Evolutionary conservation across 2,329 filamentous ascomycete genomes (phyloP), one percentile per base, ranked within the genome.

Genomic region (Venturia effusa): DNA sequence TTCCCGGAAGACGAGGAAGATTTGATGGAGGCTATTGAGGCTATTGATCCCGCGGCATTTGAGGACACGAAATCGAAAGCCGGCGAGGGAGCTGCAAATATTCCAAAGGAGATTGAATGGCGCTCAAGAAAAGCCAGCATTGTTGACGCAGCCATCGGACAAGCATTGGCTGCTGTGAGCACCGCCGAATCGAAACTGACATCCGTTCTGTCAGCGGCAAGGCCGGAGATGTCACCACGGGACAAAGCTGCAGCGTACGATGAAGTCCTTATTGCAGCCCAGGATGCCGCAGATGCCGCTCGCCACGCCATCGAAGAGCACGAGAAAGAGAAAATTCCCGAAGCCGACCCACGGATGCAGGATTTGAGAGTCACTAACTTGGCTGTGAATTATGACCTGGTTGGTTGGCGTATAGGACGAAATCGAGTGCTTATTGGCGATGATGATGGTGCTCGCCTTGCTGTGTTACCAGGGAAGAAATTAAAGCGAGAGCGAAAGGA

Each of bases 301-400:
- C 95, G 96, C 75, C 87, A 89, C 69, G 92, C 92, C 13, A 96
- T 97, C 66, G 93, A 97, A 68, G 94, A 97, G 74, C 80, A 97
- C 64, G 84, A 85, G 61, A 86, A 84, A 66, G 94, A 99, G 73
- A 89, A 91, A 0, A 84, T 96, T 17, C 84, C 90, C 27, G 89
- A 91, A 73, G 87, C 90, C 64, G 93, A 99, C 71, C 78, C 85
- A 41, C 85, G 91, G 64, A 92, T 99, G 86, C 94, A 99, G 76
- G 87, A 92, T 69, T 79, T 99, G 57, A 92, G 96, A 68, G 88
- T 99, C 65, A 96, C 92, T 3, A 88, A 89, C 66, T 95, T 95
- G 0, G 92, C 93, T 1, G 90, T 97, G 64, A 96, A 94, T 75
- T 97, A 96, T 74, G 90, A 90, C 68, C 85, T 97, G 75, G 88